These are phyloP conservation scores for Linum usitatissimum DNA, from an alignment of 345 rosid genomes.

Conservation along the genomic window DNA sequence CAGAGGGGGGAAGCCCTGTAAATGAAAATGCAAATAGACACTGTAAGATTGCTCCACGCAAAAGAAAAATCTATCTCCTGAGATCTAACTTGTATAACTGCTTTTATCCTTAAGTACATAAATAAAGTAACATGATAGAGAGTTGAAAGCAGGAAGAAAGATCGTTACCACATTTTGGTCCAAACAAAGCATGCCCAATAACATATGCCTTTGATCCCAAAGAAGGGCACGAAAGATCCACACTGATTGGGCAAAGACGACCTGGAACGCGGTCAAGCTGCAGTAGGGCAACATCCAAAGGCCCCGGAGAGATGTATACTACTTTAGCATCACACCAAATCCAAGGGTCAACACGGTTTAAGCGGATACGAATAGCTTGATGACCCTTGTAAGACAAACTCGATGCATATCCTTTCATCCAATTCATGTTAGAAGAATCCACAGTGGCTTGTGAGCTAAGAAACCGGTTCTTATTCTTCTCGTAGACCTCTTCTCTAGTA, in stretches of 20 bases:
- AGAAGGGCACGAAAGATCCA: conserved; percentile 39
- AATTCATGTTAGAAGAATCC: conserved; percentile 20
- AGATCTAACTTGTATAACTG: not conserved
- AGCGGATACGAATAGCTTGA: conserved; percentile 51
- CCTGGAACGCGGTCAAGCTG: conserved; percentile 53
- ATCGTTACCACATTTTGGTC: conserved; percentile 72
- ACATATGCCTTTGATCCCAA: conserved; percentile 66
- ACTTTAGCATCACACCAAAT: conserved; percentile 70
- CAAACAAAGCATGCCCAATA: conserved; percentile 80
- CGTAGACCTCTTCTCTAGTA: conserved; percentile 19
- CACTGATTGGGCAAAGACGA: conserved; percentile 42
- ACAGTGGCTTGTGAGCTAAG: conserved; percentile 13
- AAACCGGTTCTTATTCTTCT: conserved; percentile 16
- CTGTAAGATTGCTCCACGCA: not conserved
- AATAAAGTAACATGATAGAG: not conserved
- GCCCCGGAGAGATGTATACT: conserved; percentile 60
- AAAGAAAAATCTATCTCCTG: not conserved
- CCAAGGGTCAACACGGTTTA: conserved; percentile 60
- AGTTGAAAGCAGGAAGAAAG: conserved; percentile 12
- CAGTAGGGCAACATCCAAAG: conserved; percentile 76
- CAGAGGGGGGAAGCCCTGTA: conserved; percentile 66
- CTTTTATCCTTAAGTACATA: not conserved
- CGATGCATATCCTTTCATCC: conserved; percentile 23
- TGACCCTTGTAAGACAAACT: conserved; percentile 27
- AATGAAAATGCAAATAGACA: conserved; percentile 7